Base-by-base conservation (phyloP, 2,329 filamentous ascomycete species). In the Pseudocercospora cruenta region DNA sequence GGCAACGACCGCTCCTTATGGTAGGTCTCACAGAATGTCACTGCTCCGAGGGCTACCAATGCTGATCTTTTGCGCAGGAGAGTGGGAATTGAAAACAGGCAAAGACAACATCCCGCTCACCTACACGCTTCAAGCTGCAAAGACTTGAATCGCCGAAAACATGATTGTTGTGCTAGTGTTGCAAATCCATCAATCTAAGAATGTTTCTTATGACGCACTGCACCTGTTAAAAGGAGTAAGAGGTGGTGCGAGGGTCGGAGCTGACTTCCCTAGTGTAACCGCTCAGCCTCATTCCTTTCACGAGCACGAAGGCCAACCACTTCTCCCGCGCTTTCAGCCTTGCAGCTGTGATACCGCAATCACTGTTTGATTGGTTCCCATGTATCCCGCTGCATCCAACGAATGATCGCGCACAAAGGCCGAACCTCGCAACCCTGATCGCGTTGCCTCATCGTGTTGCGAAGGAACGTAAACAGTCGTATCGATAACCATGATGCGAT, bases 1-100 rank as follows among this genome's bases (percentile, higher is more conserved):
- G 69, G 63, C 66, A 10, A 45, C 64, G n/a, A 39, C 26, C n/a
- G 58, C 61, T 39, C 58, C 39, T 58, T 60, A 21, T 58, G 59
- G 60, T 51, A 36, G 36, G 58, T 64, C 24, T 10, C 19, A 9
- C 45, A 49, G 45, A 47, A 49, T 49, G 45, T 49, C n/a, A 49
- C 45, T 39, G 36, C 36, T 39, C 36, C 36, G 36, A 39, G 36
- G 36, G 14, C 14, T 39, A 9, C 36, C 36, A 39, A 39, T 39
- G 10, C 45, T 49, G 19, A 49, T 24, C 19, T 10, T 2, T 19
- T 24, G 45, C 36, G 22, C 22, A 49, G 55, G 62, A 22, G 62
- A 63, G 28, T 63, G 61, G 61, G 49, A 49, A 28, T 7, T 63
- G 33, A 51, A 12, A 21, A 21, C 24, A 39, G 61, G 61, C 22